These are phyloP conservation scores for Cytidiella melzeri DNA, from an alignment of 768 basidiomycete genomes.

Conservation along the genomic window DNA sequence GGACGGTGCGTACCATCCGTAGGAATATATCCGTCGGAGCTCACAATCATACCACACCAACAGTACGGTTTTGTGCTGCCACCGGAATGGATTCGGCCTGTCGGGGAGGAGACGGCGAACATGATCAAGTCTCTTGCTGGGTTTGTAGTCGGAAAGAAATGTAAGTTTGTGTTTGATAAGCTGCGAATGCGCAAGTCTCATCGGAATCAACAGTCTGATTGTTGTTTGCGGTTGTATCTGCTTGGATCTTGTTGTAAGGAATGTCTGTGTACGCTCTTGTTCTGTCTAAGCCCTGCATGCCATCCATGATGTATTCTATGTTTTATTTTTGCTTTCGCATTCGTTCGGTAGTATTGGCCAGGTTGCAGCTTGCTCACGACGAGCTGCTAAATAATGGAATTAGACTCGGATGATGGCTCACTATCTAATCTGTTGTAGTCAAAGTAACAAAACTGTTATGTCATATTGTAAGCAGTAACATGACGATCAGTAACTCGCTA, in stretches of 20 bases:
- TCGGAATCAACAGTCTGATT: no score
- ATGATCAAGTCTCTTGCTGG: slow-evolving; percentile 62
- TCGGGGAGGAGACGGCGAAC: slow-evolving; percentile 68
- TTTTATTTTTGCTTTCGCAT: not conserved
- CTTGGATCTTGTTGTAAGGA: not conserved
- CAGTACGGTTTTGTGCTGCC: slow-evolving; percentile 80
- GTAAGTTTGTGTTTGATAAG: slow-evolving; percentile 6
- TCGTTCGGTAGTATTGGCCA: not conserved
- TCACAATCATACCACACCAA: not conserved
- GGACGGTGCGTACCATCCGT: slow-evolving; percentile 44
- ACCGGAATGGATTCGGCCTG: slow-evolving; percentile 63
- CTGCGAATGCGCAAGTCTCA: no score
- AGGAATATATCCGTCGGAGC: not conserved
- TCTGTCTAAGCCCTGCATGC: not conserved
- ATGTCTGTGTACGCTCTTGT: not conserved
- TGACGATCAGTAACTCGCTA: not conserved
- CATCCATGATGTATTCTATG: not conserved
- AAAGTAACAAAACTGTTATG: no score
- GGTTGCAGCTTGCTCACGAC: no score
- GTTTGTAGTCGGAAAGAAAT: slow-evolving; percentile 48
- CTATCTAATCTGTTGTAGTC: no score
- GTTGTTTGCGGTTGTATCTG: no score
- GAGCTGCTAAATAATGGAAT: no score
- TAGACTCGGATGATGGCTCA: no score
- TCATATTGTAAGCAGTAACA: no score